Evolutionary conservation across 176 grass and related monocot species (phyloP), one percentile per base, ranked within the genome.

Genomic region (Miscanthus lutarioriparius): DNA sequence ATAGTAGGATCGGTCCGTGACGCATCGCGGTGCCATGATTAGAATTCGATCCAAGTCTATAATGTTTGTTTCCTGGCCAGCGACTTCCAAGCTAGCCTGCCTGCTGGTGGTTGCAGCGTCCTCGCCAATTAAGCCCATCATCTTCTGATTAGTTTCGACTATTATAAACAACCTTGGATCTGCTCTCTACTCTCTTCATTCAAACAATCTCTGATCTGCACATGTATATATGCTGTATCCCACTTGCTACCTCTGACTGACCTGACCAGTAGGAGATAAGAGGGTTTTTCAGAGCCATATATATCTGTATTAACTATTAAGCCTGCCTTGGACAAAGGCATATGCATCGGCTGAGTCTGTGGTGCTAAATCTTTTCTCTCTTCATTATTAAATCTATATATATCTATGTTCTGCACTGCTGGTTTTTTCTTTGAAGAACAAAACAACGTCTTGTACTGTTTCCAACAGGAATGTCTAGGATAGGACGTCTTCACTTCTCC

Each of bases 401-500:
- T 26, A 13, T 27, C 0, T 14, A 26, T 47, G 70, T 28, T 51
- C 27, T 75, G 72, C 72, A 33, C 26, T 44, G n/a, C 3, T 64
- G 62, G 3, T 4, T 27, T 25, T 74, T 74, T 48, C 41, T 74
- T 74, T 51, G 14, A 20, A 26, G 72, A 74, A 51, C 13, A 28
- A 19, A 49, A 48, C 44, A 51, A 11, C 45, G 8, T 10, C 16
- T 37, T 11, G 27, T 77, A 80, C 76, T 64, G 67, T 51, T 64
- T 19, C 45, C 30, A 70, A 39, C 84, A 86, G 76, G 54, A 64
- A 72, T 77, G 72, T 74, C 66, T 40, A 37, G 77, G 84, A 67
- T 0, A 78, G 17, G 83, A 23, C 64, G 64, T 53, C 65, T 45
- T 85, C 65, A 53, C 65, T 45, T 85, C 49, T 27, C 48, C 15